These are phyloP conservation scores for Lentinus brumalis DNA, from an alignment of 768 basidiomycete species.

Conservation along the genomic window DNA sequence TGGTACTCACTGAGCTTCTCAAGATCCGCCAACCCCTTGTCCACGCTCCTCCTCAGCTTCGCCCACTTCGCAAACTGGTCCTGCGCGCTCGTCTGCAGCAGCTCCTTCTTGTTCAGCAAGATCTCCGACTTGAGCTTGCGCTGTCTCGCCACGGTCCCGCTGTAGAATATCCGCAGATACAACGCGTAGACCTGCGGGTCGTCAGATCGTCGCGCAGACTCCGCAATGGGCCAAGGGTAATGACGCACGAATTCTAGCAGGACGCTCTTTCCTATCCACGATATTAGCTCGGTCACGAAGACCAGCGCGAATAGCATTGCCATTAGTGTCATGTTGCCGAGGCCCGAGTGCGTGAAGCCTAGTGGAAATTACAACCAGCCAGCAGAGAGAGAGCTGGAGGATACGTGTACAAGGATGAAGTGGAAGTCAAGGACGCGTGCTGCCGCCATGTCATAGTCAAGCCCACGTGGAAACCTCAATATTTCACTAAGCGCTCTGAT, in stretches of 20 bases:
- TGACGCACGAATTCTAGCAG: slow-evolving; percentile 75
- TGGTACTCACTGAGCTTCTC: slow-evolving; percentile 83
- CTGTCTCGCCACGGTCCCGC: slow-evolving; percentile 57
- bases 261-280: slow-evolving; percentile 88
- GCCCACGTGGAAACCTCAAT: slow-evolving; percentile 10
- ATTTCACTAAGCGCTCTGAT: too few species aligned
- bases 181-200: slow-evolving; percentile 66
- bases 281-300: slow-evolving; percentile 79
- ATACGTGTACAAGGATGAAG: slow-evolving; percentile 19
- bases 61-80: slow-evolving; percentile 99
- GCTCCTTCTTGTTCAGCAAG: slow-evolving; percentile 78
- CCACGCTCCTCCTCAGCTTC: slow-evolving; percentile 84
- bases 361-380: slow-evolving; percentile 4
- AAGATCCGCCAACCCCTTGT: slow-evolving; percentile 88
- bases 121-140: slow-evolving; percentile 78
- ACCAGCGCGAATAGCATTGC: slow-evolving; percentile 81
- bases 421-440: slow-evolving; percentile 1
- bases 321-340: slow-evolving; percentile 69
- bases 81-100: slow-evolving; percentile 88
- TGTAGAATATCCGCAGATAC: slow-evolving; percentile 68
- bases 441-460: slow-evolving; percentile 6
- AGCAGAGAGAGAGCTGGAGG: neutral
- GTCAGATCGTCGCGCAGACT: neutral
- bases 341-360: neutral
- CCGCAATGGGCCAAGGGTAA: slow-evolving; percentile 5